Percentiles rank a stretch among this genome's conserved stretches.
Evolutionary conservation across 2,329 filamentous ascomycete species (phyloP).

Genomic region (Claviceps africana): DNA sequence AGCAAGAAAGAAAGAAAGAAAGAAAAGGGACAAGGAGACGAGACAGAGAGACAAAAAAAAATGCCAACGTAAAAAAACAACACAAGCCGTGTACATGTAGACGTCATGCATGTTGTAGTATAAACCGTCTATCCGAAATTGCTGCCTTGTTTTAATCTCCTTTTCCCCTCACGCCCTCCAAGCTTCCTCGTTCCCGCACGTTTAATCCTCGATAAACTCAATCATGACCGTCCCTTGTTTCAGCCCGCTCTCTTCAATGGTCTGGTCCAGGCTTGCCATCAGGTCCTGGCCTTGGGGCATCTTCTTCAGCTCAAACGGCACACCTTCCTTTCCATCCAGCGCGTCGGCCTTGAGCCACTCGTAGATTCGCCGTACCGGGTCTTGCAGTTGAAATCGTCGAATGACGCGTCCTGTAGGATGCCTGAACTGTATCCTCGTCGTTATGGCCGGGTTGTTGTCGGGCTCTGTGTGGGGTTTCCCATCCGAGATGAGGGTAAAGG

Average conservation of each 20-base stretch:
- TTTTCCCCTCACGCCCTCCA: background rate
- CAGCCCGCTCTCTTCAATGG: constrained; percentile 67
- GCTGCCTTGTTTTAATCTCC: background rate
- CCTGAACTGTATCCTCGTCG: constrained; percentile 84
- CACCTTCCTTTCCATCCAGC: constrained; percentile 61
- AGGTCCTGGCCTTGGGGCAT: constrained; percentile 70
- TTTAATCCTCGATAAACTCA: constrained; percentile 58
- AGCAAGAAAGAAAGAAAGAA: no score
- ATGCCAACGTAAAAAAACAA: background rate
- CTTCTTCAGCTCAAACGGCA: constrained; percentile 75
- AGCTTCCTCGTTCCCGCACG: no score
- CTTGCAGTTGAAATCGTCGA: constrained; percentile 63
- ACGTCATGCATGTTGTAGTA: background rate
- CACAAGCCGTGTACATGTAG: background rate
- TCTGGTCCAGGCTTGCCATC: constrained; percentile 57
- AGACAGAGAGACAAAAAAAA: no score
- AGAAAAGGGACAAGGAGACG: no score
- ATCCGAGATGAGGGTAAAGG: constrained; percentile 59
- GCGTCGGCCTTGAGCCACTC: constrained; percentile 93
- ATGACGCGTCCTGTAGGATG: constrained; percentile 76
- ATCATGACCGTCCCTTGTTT: constrained; percentile 95
- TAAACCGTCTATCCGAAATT: background rate
- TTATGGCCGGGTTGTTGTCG: constrained; percentile 50
- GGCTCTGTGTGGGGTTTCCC: constrained; percentile 68
- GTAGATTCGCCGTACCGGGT: constrained; percentile 71